Conservation (phyloP, 108 stramenopile genomes). For the Conticribra weissflogii region DNA sequence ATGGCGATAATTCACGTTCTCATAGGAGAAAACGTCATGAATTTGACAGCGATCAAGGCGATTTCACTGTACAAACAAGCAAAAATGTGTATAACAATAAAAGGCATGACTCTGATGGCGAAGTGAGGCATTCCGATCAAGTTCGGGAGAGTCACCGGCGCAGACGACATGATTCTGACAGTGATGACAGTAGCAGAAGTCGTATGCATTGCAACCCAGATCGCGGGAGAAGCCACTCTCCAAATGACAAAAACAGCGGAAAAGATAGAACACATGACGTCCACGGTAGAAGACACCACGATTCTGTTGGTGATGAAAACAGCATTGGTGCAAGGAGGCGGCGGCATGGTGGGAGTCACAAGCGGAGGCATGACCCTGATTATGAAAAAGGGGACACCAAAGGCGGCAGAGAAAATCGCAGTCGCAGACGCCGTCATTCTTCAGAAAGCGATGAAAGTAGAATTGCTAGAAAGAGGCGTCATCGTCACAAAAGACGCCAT, state of each 20-base stretch:
- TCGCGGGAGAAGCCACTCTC: no score
- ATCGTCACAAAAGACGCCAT: constrained; percentile 5
- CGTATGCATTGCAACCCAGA: no score
- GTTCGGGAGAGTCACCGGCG: not conserved
- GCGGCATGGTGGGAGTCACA: not conserved
- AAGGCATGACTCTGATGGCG: not conserved
- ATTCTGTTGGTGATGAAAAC: constrained; percentile 1
- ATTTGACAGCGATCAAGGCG: not conserved
- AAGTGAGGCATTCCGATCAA: not conserved
- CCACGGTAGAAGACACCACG: constrained; percentile 8
- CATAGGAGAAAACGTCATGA: constrained; percentile 9
- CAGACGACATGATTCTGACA: constrained; percentile 23
- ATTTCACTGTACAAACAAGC: not conserved
- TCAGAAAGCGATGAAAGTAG: constrained; percentile 4
- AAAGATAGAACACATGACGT: no score
- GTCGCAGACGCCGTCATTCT: constrained; percentile 1
- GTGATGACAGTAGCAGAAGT: not conserved
- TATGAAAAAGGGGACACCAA: constrained; percentile 12
- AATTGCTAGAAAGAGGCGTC: constrained; percentile 14
- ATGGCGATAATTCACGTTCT: not conserved
- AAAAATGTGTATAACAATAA: not conserved
- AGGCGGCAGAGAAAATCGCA: not conserved
- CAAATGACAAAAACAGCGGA: no score
- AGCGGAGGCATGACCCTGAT: constrained; percentile 15
- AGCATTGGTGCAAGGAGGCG: not conserved